phyloP scores from a whole-genome alignment of 352 stramenopile species.

The Blastocystis sp. region DNA sequence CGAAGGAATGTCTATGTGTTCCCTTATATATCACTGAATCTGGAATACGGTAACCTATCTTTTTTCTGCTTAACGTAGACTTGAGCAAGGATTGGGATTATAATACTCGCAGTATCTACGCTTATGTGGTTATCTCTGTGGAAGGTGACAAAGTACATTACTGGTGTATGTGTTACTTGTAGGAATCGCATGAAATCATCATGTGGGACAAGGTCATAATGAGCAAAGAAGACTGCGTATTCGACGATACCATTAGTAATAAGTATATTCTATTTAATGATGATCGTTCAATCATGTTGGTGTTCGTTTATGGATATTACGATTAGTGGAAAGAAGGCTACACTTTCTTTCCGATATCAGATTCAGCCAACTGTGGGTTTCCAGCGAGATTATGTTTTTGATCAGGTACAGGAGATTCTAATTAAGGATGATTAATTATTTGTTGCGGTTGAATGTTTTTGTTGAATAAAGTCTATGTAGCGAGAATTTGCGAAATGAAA shows the following conservation, averaged over 20 bases:
- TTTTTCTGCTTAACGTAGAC: not conserved
- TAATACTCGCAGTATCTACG: slow-evolving; percentile 32
- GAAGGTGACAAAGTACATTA: not conserved
- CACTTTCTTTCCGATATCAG: slow-evolving; percentile 25
- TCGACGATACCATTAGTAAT: not conserved
- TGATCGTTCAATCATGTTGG: not conserved
- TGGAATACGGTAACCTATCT: not conserved
- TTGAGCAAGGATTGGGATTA: slow-evolving; percentile 44
- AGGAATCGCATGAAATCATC: slow-evolving; percentile 43
- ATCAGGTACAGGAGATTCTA: not conserved
- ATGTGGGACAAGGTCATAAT: slow-evolving; percentile 57
- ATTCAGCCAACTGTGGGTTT: slow-evolving; percentile 46
- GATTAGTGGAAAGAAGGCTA: not conserved
- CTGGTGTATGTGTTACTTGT: not conserved
- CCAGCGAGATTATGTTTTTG: not conserved
- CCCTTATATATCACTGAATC: not conserved
- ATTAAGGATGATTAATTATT: not conserved
- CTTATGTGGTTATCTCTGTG: not conserved
- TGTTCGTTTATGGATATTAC: not conserved
- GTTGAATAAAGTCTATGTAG: not conserved
- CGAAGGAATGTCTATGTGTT: not conserved
- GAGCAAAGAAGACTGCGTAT: slow-evolving; percentile 7
- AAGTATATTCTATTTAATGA: slow-evolving; percentile 33
- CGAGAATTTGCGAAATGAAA: not conserved
- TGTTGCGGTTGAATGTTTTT: slow-evolving; percentile 2